A percentile compares a stretch with the other conserved stretches of the same genome.
phyloP scores from a whole-genome alignment of 2,329 filamentous ascomycete species.

The Rutstroemia sp. region DNA sequence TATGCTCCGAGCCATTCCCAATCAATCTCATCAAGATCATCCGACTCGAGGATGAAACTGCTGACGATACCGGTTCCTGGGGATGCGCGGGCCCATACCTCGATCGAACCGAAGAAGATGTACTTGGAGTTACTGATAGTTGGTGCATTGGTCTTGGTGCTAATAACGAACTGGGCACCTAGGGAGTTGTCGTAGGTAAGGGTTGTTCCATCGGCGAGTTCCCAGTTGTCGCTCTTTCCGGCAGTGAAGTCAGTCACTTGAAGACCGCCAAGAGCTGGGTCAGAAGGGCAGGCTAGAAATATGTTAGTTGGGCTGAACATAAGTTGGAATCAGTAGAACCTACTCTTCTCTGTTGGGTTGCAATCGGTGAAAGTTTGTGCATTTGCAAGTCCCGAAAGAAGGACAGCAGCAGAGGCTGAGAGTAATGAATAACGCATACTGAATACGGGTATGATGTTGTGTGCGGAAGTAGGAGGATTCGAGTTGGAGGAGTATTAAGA shows the following conservation, averaged over 20 bases:
- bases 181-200: conserved; percentile 32
- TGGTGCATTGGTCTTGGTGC: conserved; percentile 40
- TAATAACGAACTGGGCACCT: conserved; percentile 44
- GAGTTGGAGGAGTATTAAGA: not conserved
- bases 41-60: conserved; percentile 42
- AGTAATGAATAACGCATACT: conserved; percentile 21
- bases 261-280: conserved; percentile 35
- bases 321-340: not conserved
- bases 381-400: conserved; percentile 9
- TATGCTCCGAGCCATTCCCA: conserved; percentile 36
- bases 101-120: conserved; percentile 46
- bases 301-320: conserved; percentile 14
- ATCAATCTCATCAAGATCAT: conserved; percentile 47
- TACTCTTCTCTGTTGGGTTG: conserved; percentile 8
- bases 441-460: not conserved
- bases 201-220: conserved; percentile 40
- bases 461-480: not conserved
- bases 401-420: conserved; percentile 10
- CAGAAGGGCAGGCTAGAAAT: conserved; percentile 32
- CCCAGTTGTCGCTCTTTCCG: conserved; percentile 44
- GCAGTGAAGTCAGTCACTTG: conserved; percentile 37
- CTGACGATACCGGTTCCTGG: conserved; percentile 42
- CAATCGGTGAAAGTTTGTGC: conserved; percentile 12
- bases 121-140: conserved; percentile 39
- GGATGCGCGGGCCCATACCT: conserved; percentile 39